Conservation (phyloP, 2,329 filamentous ascomycete species). For the Knoxdaviesia capensis region DNA sequence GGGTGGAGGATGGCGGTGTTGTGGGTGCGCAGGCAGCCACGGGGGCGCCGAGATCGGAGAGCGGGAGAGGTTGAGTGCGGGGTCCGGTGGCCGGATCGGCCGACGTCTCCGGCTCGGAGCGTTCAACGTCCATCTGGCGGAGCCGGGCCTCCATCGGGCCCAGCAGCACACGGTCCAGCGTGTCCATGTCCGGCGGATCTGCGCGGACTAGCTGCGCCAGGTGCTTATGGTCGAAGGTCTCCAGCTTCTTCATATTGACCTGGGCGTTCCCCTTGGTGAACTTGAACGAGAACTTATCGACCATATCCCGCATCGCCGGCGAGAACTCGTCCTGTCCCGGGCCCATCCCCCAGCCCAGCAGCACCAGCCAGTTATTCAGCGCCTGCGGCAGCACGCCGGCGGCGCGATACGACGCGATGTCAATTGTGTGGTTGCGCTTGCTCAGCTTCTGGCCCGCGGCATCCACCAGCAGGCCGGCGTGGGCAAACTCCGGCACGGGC, state of each 20-base stretch:
- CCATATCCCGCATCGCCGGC: conserved; percentile 49
- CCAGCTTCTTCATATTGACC: conserved; percentile 62
- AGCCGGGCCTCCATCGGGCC: conserved; percentile 4
- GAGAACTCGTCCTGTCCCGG: conserved; percentile 37
- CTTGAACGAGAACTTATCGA: conserved; percentile 60
- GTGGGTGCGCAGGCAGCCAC: background rate
- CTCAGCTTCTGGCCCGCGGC: conserved; percentile 57
- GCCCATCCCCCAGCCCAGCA: conserved; percentile 65
- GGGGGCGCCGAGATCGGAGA: background rate
- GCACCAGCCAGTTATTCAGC: conserved; percentile 60
- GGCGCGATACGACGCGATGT: conserved; percentile 29
- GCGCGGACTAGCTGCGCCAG: conserved; percentile 13
- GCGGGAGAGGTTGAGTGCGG: background rate
- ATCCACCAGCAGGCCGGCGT: conserved; percentile 57
- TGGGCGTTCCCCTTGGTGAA: conserved; percentile 84
- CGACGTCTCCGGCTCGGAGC: background rate
- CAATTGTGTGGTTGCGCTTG: conserved; percentile 47
- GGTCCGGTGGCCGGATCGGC: background rate
- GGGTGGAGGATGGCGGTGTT: background rate
- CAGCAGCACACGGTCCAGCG: conserved; percentile 4
- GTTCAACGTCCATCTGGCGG: background rate
- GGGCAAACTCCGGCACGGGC: conserved; percentile 55
- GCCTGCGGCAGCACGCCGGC: conserved; percentile 25
- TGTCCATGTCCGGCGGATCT: conserved; percentile 3
- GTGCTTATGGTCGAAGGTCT: conserved; percentile 58